These are phyloP conservation scores for Septoria linicola DNA, from an alignment of 2,329 filamentous ascomycete species.

Conservation along the genomic window DNA sequence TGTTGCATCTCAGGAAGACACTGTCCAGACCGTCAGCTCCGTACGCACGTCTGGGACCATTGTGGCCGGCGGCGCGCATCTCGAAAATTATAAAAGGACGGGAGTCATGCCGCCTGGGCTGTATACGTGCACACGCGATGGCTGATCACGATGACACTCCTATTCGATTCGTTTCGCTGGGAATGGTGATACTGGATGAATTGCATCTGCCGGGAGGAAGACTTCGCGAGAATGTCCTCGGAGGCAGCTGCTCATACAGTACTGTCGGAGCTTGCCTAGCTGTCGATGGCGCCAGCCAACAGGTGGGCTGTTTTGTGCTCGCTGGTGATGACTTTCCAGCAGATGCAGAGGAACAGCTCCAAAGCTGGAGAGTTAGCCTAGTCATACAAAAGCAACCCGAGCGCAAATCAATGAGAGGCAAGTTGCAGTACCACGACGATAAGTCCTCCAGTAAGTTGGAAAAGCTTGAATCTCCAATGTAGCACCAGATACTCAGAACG, in stretches of 20 bases:
- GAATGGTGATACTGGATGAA: slow-evolving; percentile 21
- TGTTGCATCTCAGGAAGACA: not conserved
- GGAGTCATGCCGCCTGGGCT: not conserved
- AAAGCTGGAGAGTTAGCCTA: slow-evolving; percentile 14
- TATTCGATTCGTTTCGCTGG: slow-evolving; percentile 12
- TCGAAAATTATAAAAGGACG: not conserved
- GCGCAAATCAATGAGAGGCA: slow-evolving; percentile 15
- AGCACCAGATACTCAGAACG: too few species aligned
- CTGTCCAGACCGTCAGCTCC: not conserved
- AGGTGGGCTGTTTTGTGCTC: slow-evolving; percentile 15
- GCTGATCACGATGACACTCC: slow-evolving; percentile 3
- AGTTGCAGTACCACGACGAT: slow-evolving; percentile 16
- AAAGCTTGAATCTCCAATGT: not conserved
- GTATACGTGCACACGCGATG: slow-evolving; percentile 11
- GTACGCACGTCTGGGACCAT: not conserved
- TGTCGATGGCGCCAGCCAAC: not conserved
- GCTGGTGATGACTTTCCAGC: slow-evolving; percentile 19
- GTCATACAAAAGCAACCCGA: slow-evolving; percentile 3
- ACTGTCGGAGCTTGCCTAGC: slow-evolving; percentile 18
- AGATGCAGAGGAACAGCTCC: slow-evolving; percentile 10
- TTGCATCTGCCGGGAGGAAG: slow-evolving; percentile 14
- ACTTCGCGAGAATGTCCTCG: slow-evolving; percentile 13
- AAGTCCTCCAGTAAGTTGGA: slow-evolving; percentile 11
- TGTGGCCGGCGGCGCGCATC: not conserved
- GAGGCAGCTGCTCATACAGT: slow-evolving; percentile 14